These are phyloP conservation scores for Chlorencoelia australis DNA, from an alignment of 2,329 filamentous ascomycete genomes.

Conservation along the genomic window DNA sequence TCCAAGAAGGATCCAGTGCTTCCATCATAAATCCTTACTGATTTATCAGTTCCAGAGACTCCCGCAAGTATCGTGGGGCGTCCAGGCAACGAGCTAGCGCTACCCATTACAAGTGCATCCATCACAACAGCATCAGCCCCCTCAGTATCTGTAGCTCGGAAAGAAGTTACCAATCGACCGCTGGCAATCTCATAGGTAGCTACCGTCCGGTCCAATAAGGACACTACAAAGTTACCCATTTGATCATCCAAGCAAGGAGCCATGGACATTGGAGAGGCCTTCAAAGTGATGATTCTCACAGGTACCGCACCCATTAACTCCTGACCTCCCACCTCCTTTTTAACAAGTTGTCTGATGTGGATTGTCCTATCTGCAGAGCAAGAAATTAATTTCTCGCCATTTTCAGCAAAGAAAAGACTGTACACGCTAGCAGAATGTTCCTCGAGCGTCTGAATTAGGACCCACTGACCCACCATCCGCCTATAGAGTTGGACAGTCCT, in stretches of 20 bases:
- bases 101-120: slow-evolving; percentile 61
- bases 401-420: slow-evolving; percentile 63
- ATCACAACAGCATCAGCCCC: slow-evolving; percentile 74
- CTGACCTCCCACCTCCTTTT: slow-evolving; percentile 49
- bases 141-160: slow-evolving; percentile 75
- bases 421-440: slow-evolving; percentile 85
- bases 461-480: slow-evolving; percentile 46
- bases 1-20: slow-evolving; percentile 69
- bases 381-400: slow-evolving; percentile 62
- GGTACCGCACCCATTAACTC: slow-evolving; percentile 68
- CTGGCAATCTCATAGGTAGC: slow-evolving; percentile 53
- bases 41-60: slow-evolving; percentile 93
- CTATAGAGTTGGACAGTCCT: slow-evolving; percentile 88
- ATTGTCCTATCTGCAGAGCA: slow-evolving; percentile 83
- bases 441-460: slow-evolving; percentile 80
- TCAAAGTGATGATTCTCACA: slow-evolving; percentile 67
- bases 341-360: slow-evolving; percentile 69
- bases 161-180: slow-evolving; percentile 60
- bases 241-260: slow-evolving; percentile 50
- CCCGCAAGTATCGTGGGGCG: slow-evolving; percentile 61
- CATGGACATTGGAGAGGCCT: slow-evolving; percentile 82
- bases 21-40: slow-evolving; percentile 78
- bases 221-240: slow-evolving; percentile 44
- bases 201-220: slow-evolving; percentile 49
- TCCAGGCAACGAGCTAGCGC: slow-evolving; percentile 43